Evolutionary conservation across 768 basidiomycete species (phyloP), one percentile per base, ranked within the genome.

Genomic region (Suillus occidentalis): DNA sequence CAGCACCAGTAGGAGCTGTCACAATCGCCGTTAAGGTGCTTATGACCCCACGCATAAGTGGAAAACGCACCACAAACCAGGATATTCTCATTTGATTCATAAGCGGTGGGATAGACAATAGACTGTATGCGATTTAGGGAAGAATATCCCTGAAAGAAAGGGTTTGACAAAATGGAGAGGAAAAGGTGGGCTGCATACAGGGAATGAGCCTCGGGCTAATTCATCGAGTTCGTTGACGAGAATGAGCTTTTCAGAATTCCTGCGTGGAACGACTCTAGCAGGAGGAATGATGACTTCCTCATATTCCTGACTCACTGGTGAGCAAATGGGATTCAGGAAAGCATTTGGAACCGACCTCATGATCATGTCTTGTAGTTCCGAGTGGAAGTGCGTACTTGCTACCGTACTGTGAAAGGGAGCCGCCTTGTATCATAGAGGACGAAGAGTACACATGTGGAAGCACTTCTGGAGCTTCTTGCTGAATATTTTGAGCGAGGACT

Each of bases 1-100:
- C 95, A 69, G 97, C 97, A 83, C 97, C 97, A 67, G 97, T 99
- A 0, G 97, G 97, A 72, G 97, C 95, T 97, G 70, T 42, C 31
- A 42, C 56, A 45, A 57, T 49, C 50, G 45, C 49, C 18, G 45
- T 65, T 6, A 62, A 45, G 6, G 60, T 59, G 60, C 36, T 28
- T 9, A 42, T 37, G 22, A 56, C 13, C 20, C 39, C 58, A 39
- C 31, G 22, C 28, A 6, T 6, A 12, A 53, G 39, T 20, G n/a
- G 16, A 60, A 37, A 6, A 6, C 75, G 70, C 37, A 77, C 75
- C 75, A 3, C 76, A 76, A 57, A 99, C 84, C 31, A 99, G 87
- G 81, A 99, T 85, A 73, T 99, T 99, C 78, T 98, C 97, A 69
- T 97, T 99, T 1, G 94, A 90, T n/a, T 85, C 81, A 76, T 97